Base-by-base conservation (phyloP, 371 early-diverging fungal genomes). In the Scutellospora calospora region DNA sequence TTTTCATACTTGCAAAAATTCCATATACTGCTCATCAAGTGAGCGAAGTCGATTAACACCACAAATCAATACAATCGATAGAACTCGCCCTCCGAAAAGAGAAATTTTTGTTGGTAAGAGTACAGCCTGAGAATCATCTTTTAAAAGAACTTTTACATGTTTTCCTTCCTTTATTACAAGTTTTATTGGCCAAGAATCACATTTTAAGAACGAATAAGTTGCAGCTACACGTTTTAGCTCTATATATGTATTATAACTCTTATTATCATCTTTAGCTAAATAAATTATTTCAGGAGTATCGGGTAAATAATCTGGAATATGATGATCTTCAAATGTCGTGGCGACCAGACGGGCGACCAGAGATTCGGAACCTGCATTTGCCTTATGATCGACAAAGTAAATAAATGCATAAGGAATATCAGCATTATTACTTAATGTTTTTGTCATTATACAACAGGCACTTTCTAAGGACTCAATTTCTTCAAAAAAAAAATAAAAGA, bases 381-480 rank as follows among this genome's bases (percentile, higher is more conserved):
- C 6, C 0, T 41, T 31, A 69, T 65, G 49, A 51, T 75, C 38
- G 25, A 73, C 38, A 38, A 74, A 81, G 66, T 86, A 86, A 4
- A 86, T 65, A n/a, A 86, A 81, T 3, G 85, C 83, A 63, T 82
- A 86, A 8, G 84, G 77, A 8, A 84, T 75, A 68, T 86, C 86
- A 1, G 69, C 62, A 55, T 85, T 83, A 55, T 86, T 82, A 22
- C 83, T 80, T 38, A 86, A 81, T 52, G 35, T 51, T 45, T 3
- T 22, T 18, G 66, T 63, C 1, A 78, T 16, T 29, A 49, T 20
- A 52, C 49, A 31, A 41, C 78, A 78, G 2, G 66, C 45, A 29
- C 66, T 51, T 65, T 78, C 52, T 1, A 78, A 20, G 3, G 78
- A 78, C 6, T 78, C 65, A 2, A 52, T 66, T 25, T 52, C 78